Evolutionary conservation across 2,329 filamentous ascomycete genomes (phyloP), one percentile per base, ranked within the genome.

Genomic region (Graphilbum sp.): DNA sequence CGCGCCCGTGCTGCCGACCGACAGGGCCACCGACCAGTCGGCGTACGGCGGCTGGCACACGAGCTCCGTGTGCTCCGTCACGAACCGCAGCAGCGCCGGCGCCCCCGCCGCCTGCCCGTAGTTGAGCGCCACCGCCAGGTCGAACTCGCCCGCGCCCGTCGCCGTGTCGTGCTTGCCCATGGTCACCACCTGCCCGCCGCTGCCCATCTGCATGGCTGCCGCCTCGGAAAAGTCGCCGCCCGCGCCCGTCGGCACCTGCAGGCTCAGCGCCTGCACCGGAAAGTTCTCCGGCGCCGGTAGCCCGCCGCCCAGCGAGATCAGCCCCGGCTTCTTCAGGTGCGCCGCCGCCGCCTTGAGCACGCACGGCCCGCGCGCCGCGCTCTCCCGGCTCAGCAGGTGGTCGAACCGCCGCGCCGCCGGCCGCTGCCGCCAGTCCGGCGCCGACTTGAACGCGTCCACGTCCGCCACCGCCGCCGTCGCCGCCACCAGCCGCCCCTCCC

Each of bases 21-120:
- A 87, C 62, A 95, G 67, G 39, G 76, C 78, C 50, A 83, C 83
- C 46, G 73, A 68, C 90, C 90, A 98, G 61, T 98, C 87, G 16
- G 77, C 69, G 54, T 96, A 96, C 0, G 83, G 84, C 15, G 88
- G 87, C 43, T 74, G 68, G 57, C 85, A 83, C 15, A 94, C 75
- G 40, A 96, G 74, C 60, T 98, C 88, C 0, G 87, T 93, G 59
- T 96, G 90, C 63, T 98, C 90, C 0, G 87, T 92, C 36, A 96
- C 67, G 61, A 82, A 96, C 43, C 90, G 77, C 45, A 95, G 63
- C 56, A 98, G 66, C 60, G 94, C 90, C 4, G 85, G 80, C 11
- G 84, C 75, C 16, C 90, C 90, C 16, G 75, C 75, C 9, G 86
- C 78, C 60, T 94, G 86, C 25, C 82, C 84, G 55, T 98, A 98